Percentiles rank a stretch among this genome's conserved stretches.
phyloP scores from a whole-genome alignment of 371 early-diverging fungal species.

The Mortierella sp. region DNA sequence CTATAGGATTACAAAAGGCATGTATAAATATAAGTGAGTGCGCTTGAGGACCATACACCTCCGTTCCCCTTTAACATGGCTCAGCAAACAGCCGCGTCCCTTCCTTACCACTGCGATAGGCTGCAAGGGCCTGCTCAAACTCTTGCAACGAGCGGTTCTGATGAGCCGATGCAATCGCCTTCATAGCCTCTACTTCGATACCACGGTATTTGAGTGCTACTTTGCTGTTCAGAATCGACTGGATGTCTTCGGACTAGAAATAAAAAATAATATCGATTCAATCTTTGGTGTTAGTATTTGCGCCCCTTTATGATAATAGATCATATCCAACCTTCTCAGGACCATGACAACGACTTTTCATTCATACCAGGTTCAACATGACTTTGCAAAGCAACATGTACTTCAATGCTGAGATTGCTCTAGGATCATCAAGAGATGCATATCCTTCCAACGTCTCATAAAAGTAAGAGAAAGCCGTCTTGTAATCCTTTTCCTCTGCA shows the following conservation, averaged over 20 bases:
- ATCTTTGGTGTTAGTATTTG: not conserved
- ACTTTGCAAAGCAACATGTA: constrained; percentile 98
- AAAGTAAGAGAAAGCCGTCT: constrained; percentile 98
- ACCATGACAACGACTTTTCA: not conserved
- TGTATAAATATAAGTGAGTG: not conserved
- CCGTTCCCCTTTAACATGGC: not conserved
- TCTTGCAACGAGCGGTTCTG: constrained; percentile 93
- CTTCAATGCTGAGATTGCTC: constrained; percentile 90
- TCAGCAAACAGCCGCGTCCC: not conserved
- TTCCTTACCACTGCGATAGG: constrained; percentile 78
- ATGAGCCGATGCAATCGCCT: constrained; percentile 92
- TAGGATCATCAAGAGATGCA: constrained; percentile 85
- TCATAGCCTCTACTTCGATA: constrained; percentile 91
- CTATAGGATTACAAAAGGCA: constrained; percentile 43
- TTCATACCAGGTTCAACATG: constrained; percentile 89
- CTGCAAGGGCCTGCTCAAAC: constrained; percentile 90
- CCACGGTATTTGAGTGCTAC: constrained; percentile 81
- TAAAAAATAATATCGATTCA: not conserved
- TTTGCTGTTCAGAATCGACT: constrained; percentile 85
- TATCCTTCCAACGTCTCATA: constrained; percentile 97
- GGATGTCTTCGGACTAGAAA: constrained; percentile 85
- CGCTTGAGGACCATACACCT: constrained; percentile 2
- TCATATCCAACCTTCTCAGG: not conserved
- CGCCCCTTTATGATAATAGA: too few relatives aligned
- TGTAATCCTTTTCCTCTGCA: constrained; percentile 98